These are phyloP conservation scores for Penicillium sp. DNA, from an alignment of 2,329 filamentous ascomycete genomes.

Conservation along the genomic window DNA sequence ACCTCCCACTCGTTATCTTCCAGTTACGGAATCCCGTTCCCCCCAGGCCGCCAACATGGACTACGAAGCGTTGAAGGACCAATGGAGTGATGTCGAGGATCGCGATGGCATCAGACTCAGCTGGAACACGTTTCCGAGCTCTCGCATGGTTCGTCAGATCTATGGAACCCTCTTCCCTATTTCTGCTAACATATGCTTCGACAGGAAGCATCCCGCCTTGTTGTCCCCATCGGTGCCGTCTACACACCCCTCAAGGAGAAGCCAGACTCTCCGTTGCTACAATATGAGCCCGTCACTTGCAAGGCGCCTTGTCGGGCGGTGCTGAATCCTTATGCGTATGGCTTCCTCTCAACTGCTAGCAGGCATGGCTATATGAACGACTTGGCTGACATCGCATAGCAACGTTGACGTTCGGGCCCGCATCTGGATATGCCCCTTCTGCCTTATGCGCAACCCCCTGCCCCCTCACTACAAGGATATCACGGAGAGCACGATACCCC, in stretches of 20 bases:
- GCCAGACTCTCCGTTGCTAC: constrained; percentile 71
- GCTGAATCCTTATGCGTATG: constrained; percentile 91
- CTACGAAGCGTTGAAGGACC: constrained; percentile 85
- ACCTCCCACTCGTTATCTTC: too few relatives aligned
- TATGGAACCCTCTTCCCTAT: constrained; percentile 9
- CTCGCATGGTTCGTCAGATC: constrained; percentile 67
- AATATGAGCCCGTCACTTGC: constrained; percentile 95
- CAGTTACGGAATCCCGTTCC: too few relatives aligned
- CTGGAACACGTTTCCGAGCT: constrained; percentile 98
- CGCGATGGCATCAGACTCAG: constrained; percentile 90
- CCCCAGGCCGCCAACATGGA: constrained; percentile 56
- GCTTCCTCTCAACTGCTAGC: too few relatives aligned
- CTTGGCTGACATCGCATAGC: too few relatives aligned
- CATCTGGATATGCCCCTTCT: constrained; percentile 63
- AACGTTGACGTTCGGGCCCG: constrained; percentile 59
- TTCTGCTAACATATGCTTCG: constrained; percentile 26
- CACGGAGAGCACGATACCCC: constrained; percentile 56
- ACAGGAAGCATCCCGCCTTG: constrained; percentile 84
- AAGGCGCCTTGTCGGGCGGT: constrained; percentile 92
- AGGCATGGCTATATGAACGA: too few relatives aligned
- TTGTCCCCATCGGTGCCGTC: constrained; percentile 89
- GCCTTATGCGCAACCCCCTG: constrained; percentile 56
- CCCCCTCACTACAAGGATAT: constrained; percentile 63
- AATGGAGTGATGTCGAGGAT: constrained; percentile 94
- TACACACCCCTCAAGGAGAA: constrained; percentile 96